Evolutionary conservation across 163 green algal genomes (phyloP), one percentile per base, ranked within the genome.

Genomic region (Trebouxia gelatinosa): DNA sequence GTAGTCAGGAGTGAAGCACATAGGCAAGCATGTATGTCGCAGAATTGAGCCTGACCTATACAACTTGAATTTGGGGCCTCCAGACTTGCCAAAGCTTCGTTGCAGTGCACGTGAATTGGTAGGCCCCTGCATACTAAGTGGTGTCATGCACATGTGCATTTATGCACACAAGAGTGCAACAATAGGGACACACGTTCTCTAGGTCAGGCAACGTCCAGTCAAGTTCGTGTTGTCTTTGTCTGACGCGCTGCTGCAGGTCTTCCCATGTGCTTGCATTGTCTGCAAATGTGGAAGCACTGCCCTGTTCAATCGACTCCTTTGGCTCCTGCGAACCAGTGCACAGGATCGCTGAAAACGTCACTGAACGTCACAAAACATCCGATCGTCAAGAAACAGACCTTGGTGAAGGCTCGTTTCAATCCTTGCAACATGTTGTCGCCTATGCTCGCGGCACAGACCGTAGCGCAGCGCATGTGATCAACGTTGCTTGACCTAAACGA

Each of bases 1-100:
- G n/a, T n/a, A 59, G 3, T 2, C 23, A 23, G 23, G 19, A 59
- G 48, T 3, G 3, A 23, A 3, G 48, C 48, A 3, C 26, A 19
- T 2, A 28, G 2, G 48, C 48, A 59, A 58, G 26, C 48, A 59
- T 23, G 3, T 59, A 3, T 3, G 23, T 3, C 48, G 28, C 28
- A 76, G 21, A 17, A 59, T 28, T 4, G 28, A 26, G 40, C 35
- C 26, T 19, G 19, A 78, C 74, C 78, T 83, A 83, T 95, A 96
- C 28, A 97, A 85, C 83, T 94, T 96, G 9, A 97, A 61, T 0
- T 81, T 66, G 0, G 87, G 85, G 51, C 79, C 79, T 0, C 71
- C 79, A 1, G 74, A 59, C 28, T 84, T 75, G 2, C 91, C 91
- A 89, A 96, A 97, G 0, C 79, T 92, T n/a, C 93, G 87, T 46